Conservation (phyloP, 768 basidiomycete genomes). For the Tulasnella sp. region DNA sequence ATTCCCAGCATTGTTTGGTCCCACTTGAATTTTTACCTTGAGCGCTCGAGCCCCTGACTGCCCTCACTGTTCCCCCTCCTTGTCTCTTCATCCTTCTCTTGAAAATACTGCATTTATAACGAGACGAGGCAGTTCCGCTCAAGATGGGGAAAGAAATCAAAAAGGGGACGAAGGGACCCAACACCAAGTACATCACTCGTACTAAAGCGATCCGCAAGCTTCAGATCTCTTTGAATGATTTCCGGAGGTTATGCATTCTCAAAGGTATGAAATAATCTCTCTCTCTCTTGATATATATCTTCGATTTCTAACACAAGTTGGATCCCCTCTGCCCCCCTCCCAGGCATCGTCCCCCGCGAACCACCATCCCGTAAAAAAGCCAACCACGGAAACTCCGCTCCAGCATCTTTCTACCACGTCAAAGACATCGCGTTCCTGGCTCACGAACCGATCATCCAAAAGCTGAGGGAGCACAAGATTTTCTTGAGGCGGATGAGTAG, state of each 20-base stretch:
- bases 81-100: background rate
- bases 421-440: constrained; percentile 97
- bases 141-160: constrained; percentile 25
- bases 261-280: constrained; percentile 56
- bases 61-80: background rate
- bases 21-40: background rate
- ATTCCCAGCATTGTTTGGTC: background rate
- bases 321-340: constrained; percentile 13
- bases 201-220: constrained; percentile 89
- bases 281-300: background rate
- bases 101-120: background rate
- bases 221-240: constrained; percentile 94
- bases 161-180: constrained; percentile 86
- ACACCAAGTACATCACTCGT: constrained; percentile 85
- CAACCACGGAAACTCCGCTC: constrained; percentile 95
- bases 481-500: constrained; percentile 95
- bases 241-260: constrained; percentile 90
- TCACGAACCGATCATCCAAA: constrained; percentile 90
- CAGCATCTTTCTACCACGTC: constrained; percentile 95
- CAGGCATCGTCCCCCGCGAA: constrained; percentile 96
- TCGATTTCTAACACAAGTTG: background rate
- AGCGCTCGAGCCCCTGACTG: background rate
- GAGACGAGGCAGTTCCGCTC: background rate
- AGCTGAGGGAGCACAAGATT: constrained; percentile 93
- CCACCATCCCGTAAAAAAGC: constrained; percentile 85